These are phyloP conservation scores for Penicillium waksmanii DNA, from an alignment of 495 filamentous ascomycete genomes.

Conservation along the genomic window DNA sequence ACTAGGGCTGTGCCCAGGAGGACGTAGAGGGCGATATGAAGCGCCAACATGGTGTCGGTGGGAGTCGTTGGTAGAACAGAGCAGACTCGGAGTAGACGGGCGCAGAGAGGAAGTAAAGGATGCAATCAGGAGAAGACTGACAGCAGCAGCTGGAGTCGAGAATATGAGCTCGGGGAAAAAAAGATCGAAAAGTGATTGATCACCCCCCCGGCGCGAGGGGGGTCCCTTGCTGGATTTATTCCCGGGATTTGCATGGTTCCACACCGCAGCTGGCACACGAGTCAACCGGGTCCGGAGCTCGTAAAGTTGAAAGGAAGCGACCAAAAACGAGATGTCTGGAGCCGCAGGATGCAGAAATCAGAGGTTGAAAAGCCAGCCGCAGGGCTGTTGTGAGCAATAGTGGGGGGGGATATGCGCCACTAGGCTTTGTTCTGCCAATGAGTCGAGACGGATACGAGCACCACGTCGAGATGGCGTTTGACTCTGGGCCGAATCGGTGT, in stretches of 20 bases:
- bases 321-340: neutral
- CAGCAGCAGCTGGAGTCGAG: too few relatives aligned
- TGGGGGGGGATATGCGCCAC: constrained; percentile 30
- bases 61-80: neutral
- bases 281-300: neutral
- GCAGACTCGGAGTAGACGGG: too few relatives aligned
- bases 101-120: neutral
- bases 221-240: constrained; percentile 8
- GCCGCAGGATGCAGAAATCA: neutral
- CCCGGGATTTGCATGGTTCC: too few relatives aligned
- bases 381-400: constrained; percentile 20
- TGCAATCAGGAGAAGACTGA: neutral
- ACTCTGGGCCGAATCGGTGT: constrained; percentile 20
- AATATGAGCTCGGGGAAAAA: neutral
- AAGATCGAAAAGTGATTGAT: neutral
- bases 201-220: constrained; percentile 4
- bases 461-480: constrained; percentile 22
- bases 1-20: constrained; percentile 26
- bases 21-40: constrained; percentile 31
- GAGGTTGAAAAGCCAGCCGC: constrained; percentile 25
- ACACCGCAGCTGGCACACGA: too few relatives aligned
- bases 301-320: too few relatives aligned
- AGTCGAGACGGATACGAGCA: constrained; percentile 24
- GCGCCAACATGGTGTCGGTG: constrained; percentile 24
- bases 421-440: constrained; percentile 22